These are phyloP conservation scores for Hypoxylon sp. DNA, from an alignment of 2,329 filamentous ascomycete genomes.

Conservation along the genomic window DNA sequence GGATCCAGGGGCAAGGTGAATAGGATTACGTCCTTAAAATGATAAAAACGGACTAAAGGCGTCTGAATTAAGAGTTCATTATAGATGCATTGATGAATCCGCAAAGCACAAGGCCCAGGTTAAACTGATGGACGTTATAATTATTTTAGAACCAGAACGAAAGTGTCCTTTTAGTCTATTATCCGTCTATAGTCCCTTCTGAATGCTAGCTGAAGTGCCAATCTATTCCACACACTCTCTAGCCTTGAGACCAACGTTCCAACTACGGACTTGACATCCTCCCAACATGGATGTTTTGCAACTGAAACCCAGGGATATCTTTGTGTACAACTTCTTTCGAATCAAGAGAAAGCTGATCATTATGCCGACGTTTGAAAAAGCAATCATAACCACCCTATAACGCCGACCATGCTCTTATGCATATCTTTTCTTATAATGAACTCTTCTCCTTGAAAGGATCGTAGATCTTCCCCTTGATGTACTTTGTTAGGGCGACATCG, in stretches of 20 bases:
- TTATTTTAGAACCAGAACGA: conserved; percentile 26
- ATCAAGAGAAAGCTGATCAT: conserved; percentile 44
- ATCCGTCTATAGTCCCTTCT: conserved; percentile 45
- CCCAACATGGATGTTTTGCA: conserved; percentile 23
- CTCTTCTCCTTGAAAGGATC: conserved; percentile 62
- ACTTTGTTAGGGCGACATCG: conserved; percentile 72
- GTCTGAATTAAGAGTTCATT: too few relatives aligned
- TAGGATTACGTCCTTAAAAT: not conserved
- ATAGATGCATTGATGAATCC: not conserved
- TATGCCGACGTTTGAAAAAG: conserved; percentile 41
- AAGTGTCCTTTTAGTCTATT: conserved; percentile 46
- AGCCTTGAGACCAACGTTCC: conserved; percentile 29
- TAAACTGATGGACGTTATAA: not conserved
- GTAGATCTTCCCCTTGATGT: conserved; percentile 73
- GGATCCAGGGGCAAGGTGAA: not conserved
- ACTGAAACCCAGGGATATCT: conserved; percentile 41
- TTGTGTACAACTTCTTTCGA: conserved; percentile 43
- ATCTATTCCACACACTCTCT: conserved; percentile 26
- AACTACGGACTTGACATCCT: conserved; percentile 22
- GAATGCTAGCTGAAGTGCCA: conserved; percentile 23
- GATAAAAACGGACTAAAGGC: not conserved
- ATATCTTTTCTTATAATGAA: conserved; percentile 38
- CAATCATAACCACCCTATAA: conserved; percentile 38
- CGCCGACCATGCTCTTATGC: conserved; percentile 48
- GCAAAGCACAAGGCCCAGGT: not conserved